Evolutionary conservation across 768 basidiomycete genomes (phyloP).

Genomic region (Cyathus striatus): DNA sequence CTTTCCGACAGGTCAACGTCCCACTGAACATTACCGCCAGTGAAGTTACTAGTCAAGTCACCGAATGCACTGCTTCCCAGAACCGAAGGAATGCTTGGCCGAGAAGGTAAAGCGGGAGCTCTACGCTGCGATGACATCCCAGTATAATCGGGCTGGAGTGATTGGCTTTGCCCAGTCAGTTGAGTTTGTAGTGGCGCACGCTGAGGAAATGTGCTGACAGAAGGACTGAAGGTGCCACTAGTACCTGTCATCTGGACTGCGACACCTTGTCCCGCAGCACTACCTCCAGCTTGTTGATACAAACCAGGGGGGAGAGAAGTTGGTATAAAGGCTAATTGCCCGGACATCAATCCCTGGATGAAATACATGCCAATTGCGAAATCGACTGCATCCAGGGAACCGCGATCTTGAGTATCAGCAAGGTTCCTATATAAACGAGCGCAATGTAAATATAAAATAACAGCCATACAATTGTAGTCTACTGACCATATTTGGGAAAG

Average conservation of each 20-base stretch:
- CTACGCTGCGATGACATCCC: conserved; percentile 27
- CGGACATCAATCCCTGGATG: conserved; percentile 89
- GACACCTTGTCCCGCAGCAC: conserved; percentile 22
- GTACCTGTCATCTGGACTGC: conserved; percentile 56
- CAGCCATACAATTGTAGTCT: too few relatives aligned
- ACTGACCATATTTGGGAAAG: conserved; percentile 89
- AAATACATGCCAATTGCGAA: conserved; percentile 96
- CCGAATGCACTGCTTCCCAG: conserved; percentile 18
- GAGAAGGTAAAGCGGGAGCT: conserved; percentile 33
- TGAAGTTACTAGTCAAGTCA: conserved; percentile 11
- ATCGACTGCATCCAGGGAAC: conserved; percentile 82
- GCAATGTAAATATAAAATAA: too few relatives aligned
- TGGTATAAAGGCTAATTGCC: conserved; percentile 67
- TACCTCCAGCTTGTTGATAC: conserved; percentile 75
- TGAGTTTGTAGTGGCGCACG: conserved; percentile 51
- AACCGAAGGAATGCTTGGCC: conserved; percentile 20
- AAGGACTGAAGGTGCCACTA: conserved; percentile 59
- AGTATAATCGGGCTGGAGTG: conserved; percentile 46
- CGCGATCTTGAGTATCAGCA: conserved; percentile 92
- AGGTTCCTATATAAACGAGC: conserved; percentile 57
- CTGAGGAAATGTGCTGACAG: conserved; percentile 34
- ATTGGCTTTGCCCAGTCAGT: conserved; percentile 52
- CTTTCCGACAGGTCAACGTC: conserved; percentile 84
- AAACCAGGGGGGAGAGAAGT: conserved; percentile 72
- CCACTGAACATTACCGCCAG: conserved; percentile 48